A percentile compares a stretch with the other conserved stretches of the same genome.
Conservation (phyloP, 2,329 filamentous ascomycete species). For the Chrysosporium keratinophilum region DNA sequence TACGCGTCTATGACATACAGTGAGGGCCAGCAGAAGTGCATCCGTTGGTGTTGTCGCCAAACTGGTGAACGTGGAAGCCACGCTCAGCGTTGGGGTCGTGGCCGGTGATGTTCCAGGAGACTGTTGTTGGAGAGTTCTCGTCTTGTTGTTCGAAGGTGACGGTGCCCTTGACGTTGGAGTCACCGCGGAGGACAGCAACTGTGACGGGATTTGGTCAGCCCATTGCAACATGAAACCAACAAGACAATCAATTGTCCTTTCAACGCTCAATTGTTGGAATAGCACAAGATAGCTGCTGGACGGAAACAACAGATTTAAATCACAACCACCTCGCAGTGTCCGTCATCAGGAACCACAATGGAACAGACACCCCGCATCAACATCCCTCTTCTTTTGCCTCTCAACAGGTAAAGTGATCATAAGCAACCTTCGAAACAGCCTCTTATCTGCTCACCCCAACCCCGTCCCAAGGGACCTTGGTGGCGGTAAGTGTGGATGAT, state of each 20-base stretch:
- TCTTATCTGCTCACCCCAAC: constrained; percentile 5
- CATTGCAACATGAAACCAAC: neutral
- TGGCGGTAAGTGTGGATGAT: neutral
- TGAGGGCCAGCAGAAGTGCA: constrained; percentile 97
- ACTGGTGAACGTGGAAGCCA: constrained; percentile 97
- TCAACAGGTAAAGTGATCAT: neutral
- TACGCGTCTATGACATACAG: constrained; percentile 51
- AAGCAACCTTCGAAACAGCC: neutral
- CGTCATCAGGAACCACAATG: neutral
- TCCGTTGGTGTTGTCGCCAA: constrained; percentile 99
- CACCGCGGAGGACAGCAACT: constrained; percentile 97
- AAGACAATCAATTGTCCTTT: neutral
- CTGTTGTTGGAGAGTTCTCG: constrained; percentile 70
- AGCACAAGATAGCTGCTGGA: too few relatives aligned
- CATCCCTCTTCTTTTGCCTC: neutral
- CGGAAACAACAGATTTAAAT: too few relatives aligned
- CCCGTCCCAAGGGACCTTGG: constrained; percentile 11
- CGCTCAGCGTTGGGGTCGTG: constrained; percentile 92
- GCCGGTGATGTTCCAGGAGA: constrained; percentile 87
- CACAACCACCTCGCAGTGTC: too few relatives aligned
- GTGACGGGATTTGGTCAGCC: constrained; percentile 10
- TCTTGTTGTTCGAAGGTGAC: constrained; percentile 87
- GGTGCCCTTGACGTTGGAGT: constrained; percentile 88
- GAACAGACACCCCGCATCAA: neutral
- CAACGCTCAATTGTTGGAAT: neutral